Evolutionary conservation across 208 protist species (phyloP), one percentile per base, ranked within the genome.

Genomic region (Angomonas ambiguus): DNA sequence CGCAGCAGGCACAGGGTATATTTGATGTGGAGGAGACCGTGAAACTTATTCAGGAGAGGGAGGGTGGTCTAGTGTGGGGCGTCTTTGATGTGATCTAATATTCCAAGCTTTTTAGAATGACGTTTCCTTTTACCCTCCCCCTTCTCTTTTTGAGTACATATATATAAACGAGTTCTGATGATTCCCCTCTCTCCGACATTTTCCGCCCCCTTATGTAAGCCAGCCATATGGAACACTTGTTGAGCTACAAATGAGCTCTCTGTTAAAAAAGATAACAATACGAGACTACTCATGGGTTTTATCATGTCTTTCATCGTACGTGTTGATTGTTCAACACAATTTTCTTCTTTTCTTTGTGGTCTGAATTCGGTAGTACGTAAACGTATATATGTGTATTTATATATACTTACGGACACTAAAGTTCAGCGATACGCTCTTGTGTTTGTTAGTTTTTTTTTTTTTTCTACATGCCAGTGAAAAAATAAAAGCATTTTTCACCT

Each of bases 61-160:
- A 88, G 24, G 83, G 83, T 16, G 83, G 83, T 51, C 72, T 93
- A 30, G 72, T 88, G 41, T 93, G 87, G 83, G 81, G 73, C 49
- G 77, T 93, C 49, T 92, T 92, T 71, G 77, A 89, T 51, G 82
- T 83, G 4, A 53, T 55, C 1, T 85, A 80, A 51, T 56, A 59
- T 1, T 20, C 13, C 13, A 53, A n/a, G 45, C 16, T 64, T 8
- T 57, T 25, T 61, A 38, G 6, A 22, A 32, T 28, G 11, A 32
- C 30, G 11, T 4, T 35, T 28, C 55, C 27, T 5, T 69, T 55
- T 11, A 0, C 45, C 27, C 33, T 27, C 38, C 61, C 51, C 64
- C 1, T 58, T 30, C n/a, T 30, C 22, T 2, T 41, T 31, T 31
- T 25, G 16, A 35, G 6, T 10, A 5, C 20, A 8, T 57, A 13